phyloP scores from a whole-genome alignment of 2,329 filamentous ascomycete species.

The Colletotrichum endophyticum region DNA sequence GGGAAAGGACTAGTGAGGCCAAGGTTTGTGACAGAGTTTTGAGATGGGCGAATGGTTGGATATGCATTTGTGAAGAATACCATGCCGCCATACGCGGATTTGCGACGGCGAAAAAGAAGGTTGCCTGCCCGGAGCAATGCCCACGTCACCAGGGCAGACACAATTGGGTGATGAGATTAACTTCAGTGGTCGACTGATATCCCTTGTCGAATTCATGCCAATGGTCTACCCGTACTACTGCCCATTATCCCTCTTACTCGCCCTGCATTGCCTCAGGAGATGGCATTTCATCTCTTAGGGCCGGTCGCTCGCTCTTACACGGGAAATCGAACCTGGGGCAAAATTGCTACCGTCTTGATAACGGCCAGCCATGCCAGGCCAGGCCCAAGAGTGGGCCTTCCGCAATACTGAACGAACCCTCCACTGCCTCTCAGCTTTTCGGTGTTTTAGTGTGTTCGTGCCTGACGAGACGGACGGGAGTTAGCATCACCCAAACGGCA shows the following conservation, averaged over 20 bases:
- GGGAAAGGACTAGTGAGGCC: neutral
- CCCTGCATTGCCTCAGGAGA: neutral
- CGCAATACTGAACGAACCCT: neutral
- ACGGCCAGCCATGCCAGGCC: neutral
- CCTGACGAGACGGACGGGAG: neutral
- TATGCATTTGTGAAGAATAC: conserved; percentile 18
- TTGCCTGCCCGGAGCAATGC: neutral
- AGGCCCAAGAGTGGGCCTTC: neutral
- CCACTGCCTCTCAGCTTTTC: neutral
- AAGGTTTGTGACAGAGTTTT: neutral
- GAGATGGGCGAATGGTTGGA: neutral
- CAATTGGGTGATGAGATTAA: neutral
- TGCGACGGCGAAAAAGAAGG: neutral
- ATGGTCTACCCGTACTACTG: neutral
- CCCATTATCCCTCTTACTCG: neutral
- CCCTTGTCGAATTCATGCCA: neutral
- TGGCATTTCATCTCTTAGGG: neutral
- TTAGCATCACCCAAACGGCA: neutral
- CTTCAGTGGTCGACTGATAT: neutral
- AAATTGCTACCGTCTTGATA: neutral
- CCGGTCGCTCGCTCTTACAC: neutral
- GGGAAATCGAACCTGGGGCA: neutral
- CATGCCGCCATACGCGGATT: neutral
- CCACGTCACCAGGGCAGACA: neutral
- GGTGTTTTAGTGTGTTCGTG: neutral